Base-by-base conservation (phyloP, 305 asterid species). In the Rubia peregrina region DNA sequence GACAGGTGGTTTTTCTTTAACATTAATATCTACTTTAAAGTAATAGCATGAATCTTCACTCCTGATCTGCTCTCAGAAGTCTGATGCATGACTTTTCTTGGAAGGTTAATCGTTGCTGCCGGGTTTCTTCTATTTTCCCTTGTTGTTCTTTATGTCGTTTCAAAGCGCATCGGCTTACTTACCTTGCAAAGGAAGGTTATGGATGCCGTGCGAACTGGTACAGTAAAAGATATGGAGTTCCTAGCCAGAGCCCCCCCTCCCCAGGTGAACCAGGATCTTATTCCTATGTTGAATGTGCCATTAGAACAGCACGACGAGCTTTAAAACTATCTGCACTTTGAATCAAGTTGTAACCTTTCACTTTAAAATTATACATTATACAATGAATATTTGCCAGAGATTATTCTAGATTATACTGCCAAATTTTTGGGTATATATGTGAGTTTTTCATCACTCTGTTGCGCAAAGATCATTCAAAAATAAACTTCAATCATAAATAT, bases 101-200 rank as follows among this genome's bases (percentile, higher is more conserved):
- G 80, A 95, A 93, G 98, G 82, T 75, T 89, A 73, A 89, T 91
- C 69, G 55, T 94, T 42, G 64, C 80, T 17, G 74, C 75, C 17
- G 99, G 99, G 76, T 89, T 88, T 80, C 73, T 84, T 69, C 51
- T 86, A 9, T 91, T 94, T 87, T 83, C 97, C 3, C 80, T 91
- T 87, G 99, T 91, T 40, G 98, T 89, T 46, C 90, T 94, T n/a
- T 94, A 85, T 38, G 98, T 94, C 24, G 97, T 89, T 24, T 91
- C 98, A 3, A 94, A 94, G 85, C 95, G 97, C 43, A 72, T 94
- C 10, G 98, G 98, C 48, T 30, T 91, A 55, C 91, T 93, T 71
- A 89, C 80, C 86, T 81, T 93, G 84, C 96, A 93, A 79, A 87
- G 95, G 65, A 83, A 81, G 82, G 82, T 93, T 12, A 70, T 91